Evolutionary conservation across 2,329 filamentous ascomycete genomes (phyloP).

Genomic region (Rosellinia necatrix): DNA sequence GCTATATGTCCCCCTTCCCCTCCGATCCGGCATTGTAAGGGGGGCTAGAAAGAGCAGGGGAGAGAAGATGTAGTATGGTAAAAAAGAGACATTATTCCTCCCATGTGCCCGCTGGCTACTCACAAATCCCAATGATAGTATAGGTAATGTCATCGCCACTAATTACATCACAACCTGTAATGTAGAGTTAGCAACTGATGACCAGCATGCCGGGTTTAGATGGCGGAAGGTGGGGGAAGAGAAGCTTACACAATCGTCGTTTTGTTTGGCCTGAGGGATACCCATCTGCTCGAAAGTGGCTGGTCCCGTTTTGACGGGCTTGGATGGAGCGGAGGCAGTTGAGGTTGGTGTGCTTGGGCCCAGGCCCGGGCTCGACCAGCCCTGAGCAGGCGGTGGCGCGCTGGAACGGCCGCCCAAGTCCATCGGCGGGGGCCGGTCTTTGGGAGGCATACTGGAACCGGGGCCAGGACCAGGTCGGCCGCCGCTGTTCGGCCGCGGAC

Average conservation of each 20-base stretch:
- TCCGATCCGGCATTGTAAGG: too few species aligned
- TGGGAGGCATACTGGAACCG: constrained; percentile 24
- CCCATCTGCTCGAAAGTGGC: constrained; percentile 99
- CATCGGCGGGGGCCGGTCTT: constrained; percentile 34
- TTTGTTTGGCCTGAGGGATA: constrained; percentile 79
- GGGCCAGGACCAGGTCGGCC: constrained; percentile 29
- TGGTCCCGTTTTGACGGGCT: constrained; percentile 66
- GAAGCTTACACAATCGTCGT: constrained; percentile 83
- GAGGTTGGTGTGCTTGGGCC: constrained; percentile 37
- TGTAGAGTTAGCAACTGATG: constrained; percentile 1
- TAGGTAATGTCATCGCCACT: background rate
- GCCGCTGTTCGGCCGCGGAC: constrained; percentile 32
- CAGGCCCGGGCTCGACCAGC: constrained; percentile 38
- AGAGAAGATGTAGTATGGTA: constrained; percentile 16
- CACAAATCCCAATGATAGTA: background rate
- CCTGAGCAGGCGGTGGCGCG: constrained; percentile 41
- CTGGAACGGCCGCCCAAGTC: constrained; percentile 42
- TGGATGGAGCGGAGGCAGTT: constrained; percentile 42
- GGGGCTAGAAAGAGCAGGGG: too few species aligned
- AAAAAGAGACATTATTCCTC: background rate
- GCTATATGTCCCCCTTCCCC: too few species aligned
- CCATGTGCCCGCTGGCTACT: background rate
- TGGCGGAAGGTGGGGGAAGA: background rate
- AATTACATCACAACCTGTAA: constrained; percentile 22
- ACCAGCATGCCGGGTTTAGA: background rate